Base-by-base conservation (phyloP, 2,329 filamentous ascomycete genomes). In the Penicillium corylophilum region DNA sequence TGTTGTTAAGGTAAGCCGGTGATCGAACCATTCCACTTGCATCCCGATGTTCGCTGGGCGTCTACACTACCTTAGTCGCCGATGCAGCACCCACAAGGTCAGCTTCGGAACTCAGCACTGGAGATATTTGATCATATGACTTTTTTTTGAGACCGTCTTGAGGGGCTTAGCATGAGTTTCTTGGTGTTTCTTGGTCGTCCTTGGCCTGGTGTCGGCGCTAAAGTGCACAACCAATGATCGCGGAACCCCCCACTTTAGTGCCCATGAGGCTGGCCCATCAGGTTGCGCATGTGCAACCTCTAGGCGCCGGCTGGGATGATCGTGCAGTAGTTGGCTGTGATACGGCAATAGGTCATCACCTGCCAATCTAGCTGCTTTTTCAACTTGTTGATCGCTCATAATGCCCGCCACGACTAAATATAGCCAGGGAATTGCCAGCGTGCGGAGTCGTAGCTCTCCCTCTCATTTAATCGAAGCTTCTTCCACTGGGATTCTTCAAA, bases 301-400 rank as follows among this genome's bases (percentile, higher is more conserved):
- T 54, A 60, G 47, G 57, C 57, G 57, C 57, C 51, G 29, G 45
- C 41, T 53, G 55, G 52, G 55, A 55, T 57, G 24, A 50, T 36
- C 45, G 35, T 53, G 55, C 57, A 60, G 57, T 60, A 60, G 55
- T 53, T 43, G 1, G 38, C 1, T 60, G 57, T 60, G 57, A 58
- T 54, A 48, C 24, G 44, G 36, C 5, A 36, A 20, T 29, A 41
- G 46, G 16, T 50, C 31, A 44, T 20, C 15, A 8, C 31, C 24
- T 44, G 31, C 50, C 33, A 48, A 51, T 38, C n/a, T 44, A 36
- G 26, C 9, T 8, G 42, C 8, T 23, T 38, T 28, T 28, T 43
- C 13, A 6, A 5, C n/a, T 2, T 7, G 28, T 5, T 46, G 43
- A 53, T 42, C 31, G 20, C 50, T 29, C 26, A 20, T 20, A 40